Percentiles rank a stretch among this genome's conserved stretches.
Evolutionary conservation across 495 filamentous ascomycete genomes (phyloP).

Genomic region (Stereocaulon alpinum): DNA sequence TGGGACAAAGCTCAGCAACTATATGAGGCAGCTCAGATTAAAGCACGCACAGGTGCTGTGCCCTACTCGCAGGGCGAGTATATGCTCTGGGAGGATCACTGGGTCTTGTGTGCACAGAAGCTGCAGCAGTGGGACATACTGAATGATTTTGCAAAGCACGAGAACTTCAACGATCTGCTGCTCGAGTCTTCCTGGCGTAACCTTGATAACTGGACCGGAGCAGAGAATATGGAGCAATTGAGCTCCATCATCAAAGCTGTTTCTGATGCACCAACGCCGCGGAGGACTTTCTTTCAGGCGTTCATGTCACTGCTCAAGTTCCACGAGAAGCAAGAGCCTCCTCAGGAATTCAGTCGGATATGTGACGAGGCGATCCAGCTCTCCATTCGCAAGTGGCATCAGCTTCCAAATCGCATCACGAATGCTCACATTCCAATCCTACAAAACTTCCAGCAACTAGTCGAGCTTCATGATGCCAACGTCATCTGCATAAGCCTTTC

Average conservation of each 20-base stretch:
- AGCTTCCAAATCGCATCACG: conserved; percentile 83
- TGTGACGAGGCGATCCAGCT: conserved; percentile 95
- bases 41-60: conserved; percentile 81
- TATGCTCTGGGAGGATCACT: conserved; percentile 99
- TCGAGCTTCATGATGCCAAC: conserved; percentile 95
- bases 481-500: conserved; percentile 85
- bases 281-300: conserved; percentile 90
- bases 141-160: conserved; percentile 95
- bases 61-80: conserved; percentile 96
- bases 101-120: conserved; percentile 94
- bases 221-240: conserved; percentile 75
- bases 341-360: conserved; percentile 71
- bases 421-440: conserved; percentile 91
- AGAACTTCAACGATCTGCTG: conserved; percentile 95
- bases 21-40: conserved; percentile 94
- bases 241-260: conserved; percentile 88
- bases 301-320: conserved; percentile 94
- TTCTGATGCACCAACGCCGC: conserved; percentile 90
- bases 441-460: conserved; percentile 97
- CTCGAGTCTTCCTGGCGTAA: conserved; percentile 91
- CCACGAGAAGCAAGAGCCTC: conserved; percentile 74
- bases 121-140: conserved; percentile 98
- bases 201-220: conserved; percentile 81
- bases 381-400: conserved; percentile 96
- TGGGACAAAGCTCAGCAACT: conserved; percentile 97